phyloP scores from a whole-genome alignment of 1,284 basidiomycete genomes.

The Tilletia horrida region DNA sequence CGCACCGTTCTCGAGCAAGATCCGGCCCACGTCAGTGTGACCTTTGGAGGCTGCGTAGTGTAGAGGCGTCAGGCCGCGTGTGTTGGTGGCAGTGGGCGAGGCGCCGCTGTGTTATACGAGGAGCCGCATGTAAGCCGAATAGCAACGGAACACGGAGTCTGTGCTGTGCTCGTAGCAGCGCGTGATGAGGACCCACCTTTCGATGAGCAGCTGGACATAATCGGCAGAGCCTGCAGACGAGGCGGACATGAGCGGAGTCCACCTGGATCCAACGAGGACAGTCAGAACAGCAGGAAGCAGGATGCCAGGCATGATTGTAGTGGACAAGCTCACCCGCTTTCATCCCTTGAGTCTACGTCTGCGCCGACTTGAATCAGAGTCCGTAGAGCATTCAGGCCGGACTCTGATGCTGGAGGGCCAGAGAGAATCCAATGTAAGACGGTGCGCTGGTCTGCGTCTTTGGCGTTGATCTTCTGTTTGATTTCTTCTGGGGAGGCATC shows the following conservation, averaged over 20 bases:
- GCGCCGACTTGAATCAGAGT: neutral
- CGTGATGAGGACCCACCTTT: neutral
- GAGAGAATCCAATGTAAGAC: constrained; percentile 15
- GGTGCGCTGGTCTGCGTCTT: constrained; percentile 11
- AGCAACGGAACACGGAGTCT: neutral
- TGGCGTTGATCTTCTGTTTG: neutral
- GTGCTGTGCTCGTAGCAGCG: neutral
- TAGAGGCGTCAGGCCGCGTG: constrained; percentile 28
- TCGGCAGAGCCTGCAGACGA: constrained; percentile 3
- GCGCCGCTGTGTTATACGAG: constrained; percentile 13
- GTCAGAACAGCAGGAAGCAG: neutral
- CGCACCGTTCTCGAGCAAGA: constrained; percentile 28
- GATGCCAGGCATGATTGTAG: neutral
- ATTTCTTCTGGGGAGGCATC: neutral
- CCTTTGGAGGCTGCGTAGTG: constrained; percentile 42
- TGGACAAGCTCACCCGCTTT: constrained; percentile 9
- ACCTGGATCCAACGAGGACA: neutral
- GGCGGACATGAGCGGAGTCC: constrained; percentile 12
- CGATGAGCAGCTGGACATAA: neutral
- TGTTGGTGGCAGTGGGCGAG: constrained; percentile 22
- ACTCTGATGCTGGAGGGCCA: neutral
- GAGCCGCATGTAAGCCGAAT: neutral
- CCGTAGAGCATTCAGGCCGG: neutral
- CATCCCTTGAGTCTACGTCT: constrained; percentile 1
- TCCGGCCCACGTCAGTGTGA: constrained; percentile 32